Conservation (phyloP, 179 eudicot species). For the Beta macrorhiza region DNA sequence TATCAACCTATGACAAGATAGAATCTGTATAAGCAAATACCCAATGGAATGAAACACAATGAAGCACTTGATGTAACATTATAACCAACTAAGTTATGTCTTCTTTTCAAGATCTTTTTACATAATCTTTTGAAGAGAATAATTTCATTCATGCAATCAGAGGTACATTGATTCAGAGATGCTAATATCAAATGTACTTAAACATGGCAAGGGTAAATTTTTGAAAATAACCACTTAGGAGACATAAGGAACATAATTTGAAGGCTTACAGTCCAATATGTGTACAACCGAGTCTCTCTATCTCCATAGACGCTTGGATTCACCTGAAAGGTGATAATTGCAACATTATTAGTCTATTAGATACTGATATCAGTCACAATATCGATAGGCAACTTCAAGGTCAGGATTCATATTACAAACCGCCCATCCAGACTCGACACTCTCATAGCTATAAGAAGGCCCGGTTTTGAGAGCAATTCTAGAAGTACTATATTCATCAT, state of each 20-base stretch:
- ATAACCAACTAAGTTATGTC: neutral
- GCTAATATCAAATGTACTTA: neutral
- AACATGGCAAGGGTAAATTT: neutral
- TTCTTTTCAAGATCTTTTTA: too few species aligned
- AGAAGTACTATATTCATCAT: slow-evolving; percentile 36
- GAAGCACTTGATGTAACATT: neutral
- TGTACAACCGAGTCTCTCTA: slow-evolving; percentile 27
- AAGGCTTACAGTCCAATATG: slow-evolving; percentile 35
- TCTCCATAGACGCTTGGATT: slow-evolving; percentile 36
- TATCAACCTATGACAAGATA: slow-evolving; percentile 27
- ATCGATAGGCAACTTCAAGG: neutral
- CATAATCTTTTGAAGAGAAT: neutral
- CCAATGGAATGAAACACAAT: neutral
- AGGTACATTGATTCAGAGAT: neutral
- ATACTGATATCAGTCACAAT: neutral
- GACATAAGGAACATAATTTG: neutral
- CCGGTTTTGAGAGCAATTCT: slow-evolving; percentile 32
- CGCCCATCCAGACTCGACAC: slow-evolving; percentile 35
- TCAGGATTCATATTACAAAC: slow-evolving; percentile 7
- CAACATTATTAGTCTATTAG: slow-evolving; percentile 3
- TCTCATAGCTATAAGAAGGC: slow-evolving; percentile 22
- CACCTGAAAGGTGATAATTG: slow-evolving; percentile 23
- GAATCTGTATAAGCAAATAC: slow-evolving; percentile 5
- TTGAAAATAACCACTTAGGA: neutral
- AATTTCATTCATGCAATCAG: neutral